Evolutionary conservation across 768 basidiomycete genomes (phyloP).

Genomic region (Tylopilus intermedius): DNA sequence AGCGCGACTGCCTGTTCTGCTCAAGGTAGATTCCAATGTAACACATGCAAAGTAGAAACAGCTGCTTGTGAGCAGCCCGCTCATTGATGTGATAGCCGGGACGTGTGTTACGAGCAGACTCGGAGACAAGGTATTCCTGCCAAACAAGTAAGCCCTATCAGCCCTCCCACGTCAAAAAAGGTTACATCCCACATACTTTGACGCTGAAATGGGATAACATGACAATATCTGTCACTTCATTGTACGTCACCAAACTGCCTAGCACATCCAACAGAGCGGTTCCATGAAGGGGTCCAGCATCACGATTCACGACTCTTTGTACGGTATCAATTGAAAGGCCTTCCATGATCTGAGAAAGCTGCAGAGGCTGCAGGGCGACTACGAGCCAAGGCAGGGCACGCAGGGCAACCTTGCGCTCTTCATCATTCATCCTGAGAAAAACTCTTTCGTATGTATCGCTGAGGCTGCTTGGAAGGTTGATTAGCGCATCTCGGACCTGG

Average conservation of each 20-base stretch:
- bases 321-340: background rate
- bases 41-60: background rate
- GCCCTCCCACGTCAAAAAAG: background rate
- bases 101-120: background rate
- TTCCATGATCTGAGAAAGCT: background rate
- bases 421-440: background rate
- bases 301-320: background rate
- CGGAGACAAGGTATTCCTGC: background rate
- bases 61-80: background rate
- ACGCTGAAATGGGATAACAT: background rate
- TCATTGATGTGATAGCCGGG: background rate
- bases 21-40: background rate
- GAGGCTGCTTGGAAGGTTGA: too few species aligned
- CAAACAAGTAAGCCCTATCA: background rate
- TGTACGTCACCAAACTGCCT: background rate
- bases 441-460: background rate
- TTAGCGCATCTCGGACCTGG: too few species aligned
- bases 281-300: background rate
- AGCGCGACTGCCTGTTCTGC: background rate
- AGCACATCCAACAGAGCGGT: background rate
- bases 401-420: background rate
- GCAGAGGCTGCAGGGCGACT: slow-evolving; percentile 1
- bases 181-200: background rate
- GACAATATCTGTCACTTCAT: background rate
- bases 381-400: background rate